Conservation (phyloP, 2,329 filamentous ascomycete genomes). For the Graphilbum ipis-grandicollis region DNA sequence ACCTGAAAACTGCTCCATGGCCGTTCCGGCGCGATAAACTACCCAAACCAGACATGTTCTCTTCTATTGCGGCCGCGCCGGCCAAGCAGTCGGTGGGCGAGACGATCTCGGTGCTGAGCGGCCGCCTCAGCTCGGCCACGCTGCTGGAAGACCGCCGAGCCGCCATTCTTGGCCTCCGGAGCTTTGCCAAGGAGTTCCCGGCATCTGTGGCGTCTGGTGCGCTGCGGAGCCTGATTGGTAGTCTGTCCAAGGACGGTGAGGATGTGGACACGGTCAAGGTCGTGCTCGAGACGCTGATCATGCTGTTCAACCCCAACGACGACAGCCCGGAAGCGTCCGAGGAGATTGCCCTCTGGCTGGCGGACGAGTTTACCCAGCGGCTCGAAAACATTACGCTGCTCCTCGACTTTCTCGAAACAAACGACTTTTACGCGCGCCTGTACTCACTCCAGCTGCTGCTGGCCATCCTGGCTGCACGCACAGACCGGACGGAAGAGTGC, state of each 20-base stretch:
- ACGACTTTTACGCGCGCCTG: slow-evolving; percentile 78
- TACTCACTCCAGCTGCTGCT: slow-evolving; percentile 82
- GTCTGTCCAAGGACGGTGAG: slow-evolving; percentile 71
- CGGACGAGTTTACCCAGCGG: slow-evolving; percentile 93
- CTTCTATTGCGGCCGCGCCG: slow-evolving; percentile 51
- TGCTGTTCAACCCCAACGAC: slow-evolving; percentile 64
- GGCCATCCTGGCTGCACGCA: slow-evolving; percentile 68
- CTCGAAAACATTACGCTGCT: slow-evolving; percentile 92
- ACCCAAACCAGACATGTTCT: slow-evolving; percentile 28
- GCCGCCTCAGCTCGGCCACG: slow-evolving; percentile 73
- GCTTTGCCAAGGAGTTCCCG: slow-evolving; percentile 91
- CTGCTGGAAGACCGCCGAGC: slow-evolving; percentile 87
- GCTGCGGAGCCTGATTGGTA: slow-evolving; percentile 73
- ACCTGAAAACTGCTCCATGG: not conserved
- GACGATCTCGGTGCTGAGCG: slow-evolving; percentile 80
- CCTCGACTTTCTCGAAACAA: slow-evolving; percentile 71
- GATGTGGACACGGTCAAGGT: slow-evolving; percentile 95
- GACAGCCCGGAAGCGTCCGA: slow-evolving; percentile 82
- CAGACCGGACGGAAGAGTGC: slow-evolving; percentile 87
- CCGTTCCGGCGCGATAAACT: not conserved
- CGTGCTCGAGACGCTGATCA: slow-evolving; percentile 83
- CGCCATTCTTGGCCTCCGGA: slow-evolving; percentile 80
- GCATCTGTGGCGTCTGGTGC: slow-evolving; percentile 89
- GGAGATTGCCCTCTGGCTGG: slow-evolving; percentile 88
- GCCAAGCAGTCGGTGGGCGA: slow-evolving; percentile 92